Conservation (phyloP, 106 monocot species). For the Triglochin maritima region DNA sequence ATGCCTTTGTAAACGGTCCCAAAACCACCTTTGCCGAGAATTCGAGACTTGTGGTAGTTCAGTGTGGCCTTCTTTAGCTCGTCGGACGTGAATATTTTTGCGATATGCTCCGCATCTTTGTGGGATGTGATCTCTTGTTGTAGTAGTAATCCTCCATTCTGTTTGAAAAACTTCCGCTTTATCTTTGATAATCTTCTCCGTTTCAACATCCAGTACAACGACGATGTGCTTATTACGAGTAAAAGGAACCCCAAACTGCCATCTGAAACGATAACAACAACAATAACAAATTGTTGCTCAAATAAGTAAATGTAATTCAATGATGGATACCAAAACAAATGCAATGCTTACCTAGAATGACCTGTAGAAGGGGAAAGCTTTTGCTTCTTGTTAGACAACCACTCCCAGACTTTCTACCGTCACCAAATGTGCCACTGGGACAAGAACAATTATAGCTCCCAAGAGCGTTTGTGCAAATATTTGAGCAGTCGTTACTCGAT, state of each 20-base stretch:
- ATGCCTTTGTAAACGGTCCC: constrained; percentile 1
- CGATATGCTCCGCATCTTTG: not conserved
- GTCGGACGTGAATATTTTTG: not conserved
- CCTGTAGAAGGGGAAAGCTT: constrained; percentile 2
- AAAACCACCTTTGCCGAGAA: constrained; percentile 4
- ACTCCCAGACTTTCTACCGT: constrained; percentile 25
- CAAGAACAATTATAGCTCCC: constrained; percentile 41
- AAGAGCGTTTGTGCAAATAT: constrained; percentile 23
- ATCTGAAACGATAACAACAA: not conserved
- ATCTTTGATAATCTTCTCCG: constrained; percentile 8
- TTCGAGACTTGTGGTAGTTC: not conserved
- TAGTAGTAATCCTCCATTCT: too few species aligned
- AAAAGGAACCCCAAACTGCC: not conserved
- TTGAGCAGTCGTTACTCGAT: constrained; percentile 9
- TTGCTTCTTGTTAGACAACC: constrained; percentile 24
- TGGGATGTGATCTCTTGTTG: too few species aligned
- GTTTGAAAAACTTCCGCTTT: not conserved
- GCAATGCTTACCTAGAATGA: constrained; percentile 15
- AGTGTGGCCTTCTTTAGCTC: not conserved
- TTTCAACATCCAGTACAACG: constrained; percentile 4
- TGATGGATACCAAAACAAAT: too few species aligned
- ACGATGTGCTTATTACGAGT: not conserved
- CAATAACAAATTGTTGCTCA: not conserved
- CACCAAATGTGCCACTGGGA: constrained; percentile 22
- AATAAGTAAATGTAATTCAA: too few species aligned